A percentile compares a stretch with the other conserved stretches of the same genome.
Conservation (phyloP, 176 grass and related monocot species). For the Puccinellia tenuiflora region DNA sequence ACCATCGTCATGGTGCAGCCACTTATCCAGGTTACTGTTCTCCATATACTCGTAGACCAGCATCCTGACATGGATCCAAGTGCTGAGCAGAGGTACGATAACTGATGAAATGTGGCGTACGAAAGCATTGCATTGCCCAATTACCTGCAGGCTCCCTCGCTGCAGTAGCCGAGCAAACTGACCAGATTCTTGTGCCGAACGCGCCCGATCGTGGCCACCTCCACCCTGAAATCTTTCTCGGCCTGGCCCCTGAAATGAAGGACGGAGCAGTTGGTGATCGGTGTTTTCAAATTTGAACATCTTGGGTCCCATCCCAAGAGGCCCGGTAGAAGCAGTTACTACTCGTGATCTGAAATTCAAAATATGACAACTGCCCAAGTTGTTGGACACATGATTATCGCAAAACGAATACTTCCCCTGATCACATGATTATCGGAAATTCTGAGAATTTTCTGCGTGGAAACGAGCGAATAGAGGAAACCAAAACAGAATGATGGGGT, state of each 20-base stretch:
- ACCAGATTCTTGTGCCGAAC: slow-evolving; percentile 97
- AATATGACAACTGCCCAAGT: neutral
- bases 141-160: slow-evolving; percentile 83
- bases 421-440: neutral
- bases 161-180: slow-evolving; percentile 88
- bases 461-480: neutral
- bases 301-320: neutral
- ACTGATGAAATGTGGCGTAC: neutral
- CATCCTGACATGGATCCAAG: slow-evolving; percentile 44
- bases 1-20: slow-evolving; percentile 67
- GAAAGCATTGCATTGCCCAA: neutral
- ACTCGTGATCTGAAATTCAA: slow-evolving; percentile 19
- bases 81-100: neutral
- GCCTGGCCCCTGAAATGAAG: slow-evolving; percentile 70
- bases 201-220: slow-evolving; percentile 77
- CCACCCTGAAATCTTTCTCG: slow-evolving; percentile 79
- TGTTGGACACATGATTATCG: neutral
- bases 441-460: neutral
- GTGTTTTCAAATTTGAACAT: neutral
- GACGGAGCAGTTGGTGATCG: neutral
- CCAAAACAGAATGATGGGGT: neutral
- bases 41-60: slow-evolving; percentile 87
- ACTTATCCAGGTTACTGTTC: slow-evolving; percentile 80
- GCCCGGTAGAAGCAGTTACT: neutral
- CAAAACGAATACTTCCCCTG: neutral